Conservation (phyloP, 78 protist species). For the Polysphondylium violaceum region DNA sequence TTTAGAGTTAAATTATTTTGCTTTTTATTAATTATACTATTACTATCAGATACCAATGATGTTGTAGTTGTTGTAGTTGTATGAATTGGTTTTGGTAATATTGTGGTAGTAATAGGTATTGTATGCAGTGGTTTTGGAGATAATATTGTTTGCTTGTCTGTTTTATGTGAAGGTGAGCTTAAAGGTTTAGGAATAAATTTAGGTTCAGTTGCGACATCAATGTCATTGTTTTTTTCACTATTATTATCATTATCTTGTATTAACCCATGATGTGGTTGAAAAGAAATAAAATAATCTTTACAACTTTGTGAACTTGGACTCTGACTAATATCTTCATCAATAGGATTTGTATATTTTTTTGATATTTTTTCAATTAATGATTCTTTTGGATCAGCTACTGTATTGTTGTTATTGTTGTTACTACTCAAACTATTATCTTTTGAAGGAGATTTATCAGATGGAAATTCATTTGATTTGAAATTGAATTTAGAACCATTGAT, state of each 20-base stretch:
- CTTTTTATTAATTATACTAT: no score
- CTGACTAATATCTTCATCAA: conserved; percentile 18
- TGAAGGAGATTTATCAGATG: background rate
- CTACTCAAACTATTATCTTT: background rate
- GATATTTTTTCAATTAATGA: background rate
- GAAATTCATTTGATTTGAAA: conserved; percentile 20
- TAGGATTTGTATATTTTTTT: background rate
- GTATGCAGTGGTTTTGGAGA: no score
- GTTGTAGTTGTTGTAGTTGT: no score
- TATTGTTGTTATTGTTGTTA: background rate
- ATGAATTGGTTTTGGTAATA: no score
- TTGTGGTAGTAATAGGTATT: no score
- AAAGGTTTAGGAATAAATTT: no score
- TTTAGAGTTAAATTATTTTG: no score
- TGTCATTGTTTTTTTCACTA: background rate
- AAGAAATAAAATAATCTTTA: background rate
- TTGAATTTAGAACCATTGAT: background rate
- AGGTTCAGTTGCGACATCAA: no score
- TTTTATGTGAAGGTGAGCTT: no score
- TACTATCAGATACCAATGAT: no score
- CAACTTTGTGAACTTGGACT: background rate
- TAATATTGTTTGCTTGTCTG: no score
- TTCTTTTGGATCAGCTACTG: background rate
- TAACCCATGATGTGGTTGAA: background rate
- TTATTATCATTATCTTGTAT: background rate